Conservation (phyloP, 2,329 filamentous ascomycete species). For the Stenocarpella maydis region DNA sequence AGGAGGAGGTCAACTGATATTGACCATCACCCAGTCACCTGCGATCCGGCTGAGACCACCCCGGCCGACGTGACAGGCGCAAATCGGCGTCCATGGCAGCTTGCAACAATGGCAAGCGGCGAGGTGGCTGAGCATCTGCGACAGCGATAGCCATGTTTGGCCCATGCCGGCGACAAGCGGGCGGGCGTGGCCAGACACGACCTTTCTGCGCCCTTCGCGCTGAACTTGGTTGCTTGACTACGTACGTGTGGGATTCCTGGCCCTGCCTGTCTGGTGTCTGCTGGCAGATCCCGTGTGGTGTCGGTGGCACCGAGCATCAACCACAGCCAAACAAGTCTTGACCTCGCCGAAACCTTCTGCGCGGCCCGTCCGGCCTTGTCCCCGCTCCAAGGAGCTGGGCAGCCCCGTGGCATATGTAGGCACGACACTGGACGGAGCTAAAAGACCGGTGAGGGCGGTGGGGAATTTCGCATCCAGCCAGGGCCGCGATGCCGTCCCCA, state of each 20-base stretch:
- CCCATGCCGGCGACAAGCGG: constrained; percentile 23
- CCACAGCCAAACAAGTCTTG: constrained; percentile 18
- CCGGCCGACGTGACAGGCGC: constrained; percentile 9
- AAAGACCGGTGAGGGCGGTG: constrained; percentile 33
- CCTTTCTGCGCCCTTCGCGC: neutral
- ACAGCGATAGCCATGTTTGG: constrained; percentile 18
- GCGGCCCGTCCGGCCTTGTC: constrained; percentile 8
- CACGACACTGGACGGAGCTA: constrained; percentile 31
- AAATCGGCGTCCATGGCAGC: neutral
- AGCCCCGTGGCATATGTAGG: constrained; percentile 29
- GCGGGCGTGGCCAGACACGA: neutral
- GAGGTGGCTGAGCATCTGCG: constrained; percentile 20
- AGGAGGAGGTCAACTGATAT: too few relatives aligned
- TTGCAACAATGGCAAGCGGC: neutral
- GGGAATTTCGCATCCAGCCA: constrained; percentile 20
- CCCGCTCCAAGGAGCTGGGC: constrained; percentile 21
- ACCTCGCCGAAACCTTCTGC: constrained; percentile 4
- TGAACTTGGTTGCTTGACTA: neutral
- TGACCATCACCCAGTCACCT: constrained; percentile 6
- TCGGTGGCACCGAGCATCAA: constrained; percentile 24
- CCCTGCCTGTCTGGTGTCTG: constrained; percentile 13
- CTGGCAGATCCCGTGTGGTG: constrained; percentile 4
- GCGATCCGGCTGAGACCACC: constrained; percentile 8
- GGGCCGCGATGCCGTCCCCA: constrained; percentile 19
- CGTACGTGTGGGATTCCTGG: constrained; percentile 1